Conservation (phyloP, 129 eudicot genomes). For the Calendula officinalis region DNA sequence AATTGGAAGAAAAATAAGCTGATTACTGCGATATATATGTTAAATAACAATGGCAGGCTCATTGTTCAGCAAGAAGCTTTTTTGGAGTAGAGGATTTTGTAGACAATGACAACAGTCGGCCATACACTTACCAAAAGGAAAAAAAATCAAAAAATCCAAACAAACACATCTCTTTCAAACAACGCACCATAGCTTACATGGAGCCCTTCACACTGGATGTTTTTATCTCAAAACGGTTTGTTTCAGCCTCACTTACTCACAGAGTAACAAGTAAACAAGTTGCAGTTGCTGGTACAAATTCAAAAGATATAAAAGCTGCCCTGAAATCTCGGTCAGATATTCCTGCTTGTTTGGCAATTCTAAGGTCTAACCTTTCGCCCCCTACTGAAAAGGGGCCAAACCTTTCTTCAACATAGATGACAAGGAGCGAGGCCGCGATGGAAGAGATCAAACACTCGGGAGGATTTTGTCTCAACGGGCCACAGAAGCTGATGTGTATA, state of each 20-base stretch:
- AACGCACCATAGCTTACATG: background rate
- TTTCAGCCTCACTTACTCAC: background rate
- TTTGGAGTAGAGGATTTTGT: slow-evolving; percentile 8
- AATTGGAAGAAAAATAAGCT: no score
- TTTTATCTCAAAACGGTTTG: background rate
- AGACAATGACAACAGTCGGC: background rate
- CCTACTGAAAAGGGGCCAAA: no score
- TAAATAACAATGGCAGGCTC: slow-evolving; percentile 37
- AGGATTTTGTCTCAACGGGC: slow-evolving; percentile 57
- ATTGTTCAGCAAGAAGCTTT: slow-evolving; percentile 48
- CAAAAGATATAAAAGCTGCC: background rate
- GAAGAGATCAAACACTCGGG: slow-evolving; percentile 16
- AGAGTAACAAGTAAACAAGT: background rate
- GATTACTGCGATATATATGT: no score
- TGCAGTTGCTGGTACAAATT: background rate
- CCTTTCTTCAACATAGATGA: background rate
- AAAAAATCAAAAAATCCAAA: background rate
- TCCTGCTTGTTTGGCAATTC: background rate
- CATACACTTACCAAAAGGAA: background rate
- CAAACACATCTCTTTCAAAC: background rate
- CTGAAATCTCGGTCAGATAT: background rate
- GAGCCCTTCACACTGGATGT: background rate
- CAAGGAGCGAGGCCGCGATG: no score
- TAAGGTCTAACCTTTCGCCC: no score
- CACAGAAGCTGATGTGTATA: slow-evolving; percentile 65